Base-by-base conservation (phyloP, 2,329 filamentous ascomycete genomes). In the Grosmannia clavigera region DNA sequence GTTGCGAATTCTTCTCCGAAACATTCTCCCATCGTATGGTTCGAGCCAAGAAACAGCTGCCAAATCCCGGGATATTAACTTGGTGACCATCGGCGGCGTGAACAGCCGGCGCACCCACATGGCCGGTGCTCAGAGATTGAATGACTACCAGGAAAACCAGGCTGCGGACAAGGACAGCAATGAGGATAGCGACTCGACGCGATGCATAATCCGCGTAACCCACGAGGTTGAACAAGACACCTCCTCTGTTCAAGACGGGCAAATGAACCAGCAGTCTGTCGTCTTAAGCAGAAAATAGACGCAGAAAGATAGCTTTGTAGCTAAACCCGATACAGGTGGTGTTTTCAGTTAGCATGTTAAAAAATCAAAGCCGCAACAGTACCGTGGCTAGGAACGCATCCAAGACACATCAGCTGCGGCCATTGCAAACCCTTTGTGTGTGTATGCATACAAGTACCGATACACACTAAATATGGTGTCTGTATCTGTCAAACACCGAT, bases 1-100 rank as follows among this genome's bases (percentile, higher is more conserved):
- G 60, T 56, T 61, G 14, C 58, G 58, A 3, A 29, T 9, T 33
- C 54, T 60, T 46, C 57, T 60, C 53, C 51, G 43, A 27, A 55
- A 40, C 14, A 40, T 61, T 12, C 38, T 38, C 29, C 33, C 52
- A 35, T 55, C 52, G 25, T 29, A 40, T 25, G 33, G 52, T 5
- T 33, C 55, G 16, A 58, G 56, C 33, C 7, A 58, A 19, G 55
- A 43, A 5, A 40, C 31, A 22, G 19, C 60, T 5, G 14, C 22
- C 19, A 29, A n/a, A 25, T 31, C 43, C n/a, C n/a, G n/a, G 5
- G 31, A 58, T 31, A 14, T 58, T 29, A 58, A 51, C 31, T 22
- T 50, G 9, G 27, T 16, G 2, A 58, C 43, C 10, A 58, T 50
- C 11, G 56, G 56, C 43, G 56, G 56, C n/a, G 40, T 35, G 3